Percentiles rank a stretch among this genome's conserved stretches.
phyloP scores from a whole-genome alignment of 1,284 basidiomycete genomes.

The Cutaneotrichosporon spelunceum region DNA sequence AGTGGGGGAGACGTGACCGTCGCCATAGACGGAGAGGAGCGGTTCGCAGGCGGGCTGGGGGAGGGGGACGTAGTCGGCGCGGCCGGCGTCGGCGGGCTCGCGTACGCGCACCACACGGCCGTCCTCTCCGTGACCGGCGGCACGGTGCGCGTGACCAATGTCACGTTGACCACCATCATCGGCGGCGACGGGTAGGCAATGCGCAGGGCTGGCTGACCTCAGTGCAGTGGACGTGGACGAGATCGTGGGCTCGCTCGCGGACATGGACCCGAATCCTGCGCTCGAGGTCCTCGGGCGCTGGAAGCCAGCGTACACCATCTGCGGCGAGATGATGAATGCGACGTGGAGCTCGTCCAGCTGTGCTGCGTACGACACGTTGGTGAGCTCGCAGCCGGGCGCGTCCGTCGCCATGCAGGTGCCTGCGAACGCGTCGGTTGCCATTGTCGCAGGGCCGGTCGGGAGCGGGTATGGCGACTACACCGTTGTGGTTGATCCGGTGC shows the following conservation, averaged over 20 bases:
- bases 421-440: not conserved
- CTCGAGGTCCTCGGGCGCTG: not conserved
- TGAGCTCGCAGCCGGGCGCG: not conserved
- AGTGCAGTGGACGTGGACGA: not conserved
- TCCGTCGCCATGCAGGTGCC: not conserved
- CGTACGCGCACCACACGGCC: not conserved
- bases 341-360: not conserved
- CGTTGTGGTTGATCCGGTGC: not conserved
- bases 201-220: not conserved
- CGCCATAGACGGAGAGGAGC: not conserved
- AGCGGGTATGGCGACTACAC: not conserved
- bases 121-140: not conserved
- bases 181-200: conserved; percentile 1
- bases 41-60: no score
- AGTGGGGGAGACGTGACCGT: not conserved
- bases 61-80: no score
- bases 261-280: not conserved
- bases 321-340: not conserved
- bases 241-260: not conserved
- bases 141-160: not conserved
- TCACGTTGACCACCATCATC: not conserved
- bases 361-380: not conserved
- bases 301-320: not conserved
- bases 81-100: not conserved
- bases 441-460: not conserved